Evolutionary conservation across 2,329 filamentous ascomycete genomes (phyloP), one percentile per base, ranked within the genome.

Genomic region (Botrytis medusae): DNA sequence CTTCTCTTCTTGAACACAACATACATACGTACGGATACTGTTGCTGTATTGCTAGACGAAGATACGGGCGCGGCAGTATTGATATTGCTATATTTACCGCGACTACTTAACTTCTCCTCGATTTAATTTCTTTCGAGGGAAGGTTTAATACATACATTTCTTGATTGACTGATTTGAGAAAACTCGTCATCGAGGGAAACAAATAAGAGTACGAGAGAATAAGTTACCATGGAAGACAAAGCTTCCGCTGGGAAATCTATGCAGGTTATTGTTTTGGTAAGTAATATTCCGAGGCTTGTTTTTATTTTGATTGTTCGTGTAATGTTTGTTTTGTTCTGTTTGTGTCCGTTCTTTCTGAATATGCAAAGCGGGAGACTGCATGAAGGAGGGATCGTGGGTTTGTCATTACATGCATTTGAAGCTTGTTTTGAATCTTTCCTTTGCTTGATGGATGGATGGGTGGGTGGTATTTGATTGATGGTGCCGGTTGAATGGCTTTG

Each of bases 241-340:
- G 22, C 6, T 20, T 9, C 4, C 20, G n/a, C 63, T n/a, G 46
- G 20, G 22, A 29, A 34, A 10, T 54, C 64, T 59, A 83, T 94
- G 83, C 91, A 94, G 83, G 90, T 94, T 64, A 93, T 93, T 83
- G 86, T 94, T 74, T 82, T 94, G 85, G 92, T 94, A 84, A 85
- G 91, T 87, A 29, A 32, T 46, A 61, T 40, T 57, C 51, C 51
- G 34, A 40, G 34, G 20, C 20, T 61, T 70, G n/a, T 63, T n/a
- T 16, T 60, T 44, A 57, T 16, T 37, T 37, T 62, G 51, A 40
- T 16, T 68, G 20, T 44, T 29, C 10, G 8, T 67, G 37, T 18
- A 37, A 67, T 46, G 6, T 46, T 67, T 16, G 10, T 29, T 9
- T 22, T 29, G 20, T 18, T 37, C 29, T 34, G 42, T 10, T 54